Evolutionary conservation across 2,329 filamentous ascomycete species (phyloP).

Genomic region (Fusarium floridanum): DNA sequence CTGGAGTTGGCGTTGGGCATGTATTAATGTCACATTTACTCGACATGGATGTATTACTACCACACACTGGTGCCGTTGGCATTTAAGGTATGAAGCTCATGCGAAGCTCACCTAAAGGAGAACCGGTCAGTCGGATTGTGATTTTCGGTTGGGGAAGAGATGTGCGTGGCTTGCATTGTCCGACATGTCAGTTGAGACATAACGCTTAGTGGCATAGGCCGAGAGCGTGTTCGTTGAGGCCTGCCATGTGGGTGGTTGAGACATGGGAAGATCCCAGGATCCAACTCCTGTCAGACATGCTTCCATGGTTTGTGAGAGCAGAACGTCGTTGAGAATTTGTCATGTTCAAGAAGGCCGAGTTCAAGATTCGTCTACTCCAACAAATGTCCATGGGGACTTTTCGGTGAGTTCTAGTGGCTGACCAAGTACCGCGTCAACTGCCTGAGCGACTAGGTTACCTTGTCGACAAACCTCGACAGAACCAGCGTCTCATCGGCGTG

Average conservation of each 20-base stretch:
- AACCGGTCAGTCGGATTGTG: neutral
- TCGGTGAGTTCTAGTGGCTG: neutral
- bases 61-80: neutral
- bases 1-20: slow-evolving; percentile 9
- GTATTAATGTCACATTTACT: slow-evolving; percentile 18
- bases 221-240: neutral
- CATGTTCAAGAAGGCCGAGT: neutral
- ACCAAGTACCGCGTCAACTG: neutral
- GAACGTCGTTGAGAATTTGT: neutral
- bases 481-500: neutral
- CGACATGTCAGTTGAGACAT: neutral
- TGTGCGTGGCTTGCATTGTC: neutral
- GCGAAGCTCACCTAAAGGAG: neutral
- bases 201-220: neutral
- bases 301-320: neutral
- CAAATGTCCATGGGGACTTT: neutral
- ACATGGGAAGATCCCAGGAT: neutral
- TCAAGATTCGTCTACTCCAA: neutral
- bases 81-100: neutral
- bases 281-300: neutral
- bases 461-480: neutral
- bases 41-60: neutral
- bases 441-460: neutral
- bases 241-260: slow-evolving; percentile 3
- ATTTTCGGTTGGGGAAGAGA: neutral